Conservation (phyloP, 2,329 filamentous ascomycete genomes). For the Zarea fungicola region DNA sequence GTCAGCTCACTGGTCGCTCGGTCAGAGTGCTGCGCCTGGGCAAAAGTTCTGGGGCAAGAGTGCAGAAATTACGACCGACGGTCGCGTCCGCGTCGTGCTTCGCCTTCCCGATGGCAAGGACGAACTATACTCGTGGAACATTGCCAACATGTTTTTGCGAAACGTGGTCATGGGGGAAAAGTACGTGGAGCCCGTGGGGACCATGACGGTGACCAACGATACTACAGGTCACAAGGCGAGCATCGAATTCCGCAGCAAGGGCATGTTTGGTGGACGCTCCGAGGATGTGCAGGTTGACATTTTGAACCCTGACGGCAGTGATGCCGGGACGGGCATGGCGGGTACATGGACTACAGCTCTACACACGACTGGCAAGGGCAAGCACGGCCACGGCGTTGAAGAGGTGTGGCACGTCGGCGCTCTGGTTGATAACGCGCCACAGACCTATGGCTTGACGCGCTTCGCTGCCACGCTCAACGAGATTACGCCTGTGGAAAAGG, state of each 20-base stretch:
- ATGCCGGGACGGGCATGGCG: slow-evolving; percentile 60
- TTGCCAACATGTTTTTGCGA: slow-evolving; percentile 83
- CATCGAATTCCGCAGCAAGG: slow-evolving; percentile 89
- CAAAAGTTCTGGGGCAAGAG: slow-evolving; percentile 99
- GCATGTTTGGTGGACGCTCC: slow-evolving; percentile 92
- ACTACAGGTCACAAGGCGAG: slow-evolving; percentile 74
- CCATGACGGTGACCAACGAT: slow-evolving; percentile 81
- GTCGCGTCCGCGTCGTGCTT: slow-evolving; percentile 72
- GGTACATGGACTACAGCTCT: slow-evolving; percentile 84
- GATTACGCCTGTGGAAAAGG: slow-evolving; percentile 72
- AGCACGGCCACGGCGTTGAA: slow-evolving; percentile 44
- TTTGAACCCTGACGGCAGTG: slow-evolving; percentile 59
- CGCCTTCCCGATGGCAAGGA: slow-evolving; percentile 60
- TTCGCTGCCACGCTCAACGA: slow-evolving; percentile 89
- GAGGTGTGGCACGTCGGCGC: slow-evolving; percentile 75
- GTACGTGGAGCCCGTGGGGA: slow-evolving; percentile 91
- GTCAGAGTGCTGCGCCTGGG: slow-evolving; percentile 79
- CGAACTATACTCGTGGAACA: slow-evolving; percentile 83
- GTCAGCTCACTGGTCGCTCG: slow-evolving; percentile 75
- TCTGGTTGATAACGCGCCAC: slow-evolving; percentile 71
- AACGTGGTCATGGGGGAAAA: slow-evolving; percentile 98
- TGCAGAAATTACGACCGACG: slow-evolving; percentile 89
- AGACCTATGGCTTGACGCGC: slow-evolving; percentile 80
- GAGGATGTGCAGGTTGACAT: slow-evolving; percentile 82
- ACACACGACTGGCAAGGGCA: slow-evolving; percentile 58